Conservation (phyloP, 192 early-diverging fungal species). For the Linnemannia hyalina region DNA sequence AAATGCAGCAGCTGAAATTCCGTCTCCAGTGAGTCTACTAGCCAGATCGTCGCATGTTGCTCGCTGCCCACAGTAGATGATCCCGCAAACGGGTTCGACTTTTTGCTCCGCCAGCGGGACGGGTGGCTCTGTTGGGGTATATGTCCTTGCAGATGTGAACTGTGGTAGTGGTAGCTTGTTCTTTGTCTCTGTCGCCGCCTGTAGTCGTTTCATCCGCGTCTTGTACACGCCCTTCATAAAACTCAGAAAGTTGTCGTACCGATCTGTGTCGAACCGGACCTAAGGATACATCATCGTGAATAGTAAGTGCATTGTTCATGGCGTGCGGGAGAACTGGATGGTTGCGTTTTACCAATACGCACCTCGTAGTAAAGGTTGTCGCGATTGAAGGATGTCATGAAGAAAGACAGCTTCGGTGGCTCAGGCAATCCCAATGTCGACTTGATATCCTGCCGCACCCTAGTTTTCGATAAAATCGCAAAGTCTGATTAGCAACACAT, state of each 20-base stretch:
- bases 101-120: not conserved
- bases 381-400: constrained; percentile 42
- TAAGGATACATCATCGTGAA: not conserved
- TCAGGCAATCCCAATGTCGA: constrained; percentile 26
- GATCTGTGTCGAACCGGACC: constrained; percentile 36
- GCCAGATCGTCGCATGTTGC: constrained; percentile 40
- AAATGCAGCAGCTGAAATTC: constrained; percentile 44
- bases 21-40: constrained; percentile 19
- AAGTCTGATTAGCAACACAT: not conserved
- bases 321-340: not conserved
- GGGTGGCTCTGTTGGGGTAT: not conserved
- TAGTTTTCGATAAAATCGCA: not conserved
- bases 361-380: constrained; percentile 47
- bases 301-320: not conserved
- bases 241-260: constrained; percentile 36
- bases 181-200: not conserved
- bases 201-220: constrained; percentile 20
- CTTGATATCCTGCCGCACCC: constrained; percentile 38
- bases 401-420: constrained; percentile 18
- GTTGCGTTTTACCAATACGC: not conserved
- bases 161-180: not conserved
- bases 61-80: constrained; percentile 51
- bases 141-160: not conserved
- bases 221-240: constrained; percentile 34
- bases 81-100: constrained; percentile 28